phyloP scores from a whole-genome alignment of 2,329 filamentous ascomycete genomes.

The Ampelomyces quisqualis region DNA sequence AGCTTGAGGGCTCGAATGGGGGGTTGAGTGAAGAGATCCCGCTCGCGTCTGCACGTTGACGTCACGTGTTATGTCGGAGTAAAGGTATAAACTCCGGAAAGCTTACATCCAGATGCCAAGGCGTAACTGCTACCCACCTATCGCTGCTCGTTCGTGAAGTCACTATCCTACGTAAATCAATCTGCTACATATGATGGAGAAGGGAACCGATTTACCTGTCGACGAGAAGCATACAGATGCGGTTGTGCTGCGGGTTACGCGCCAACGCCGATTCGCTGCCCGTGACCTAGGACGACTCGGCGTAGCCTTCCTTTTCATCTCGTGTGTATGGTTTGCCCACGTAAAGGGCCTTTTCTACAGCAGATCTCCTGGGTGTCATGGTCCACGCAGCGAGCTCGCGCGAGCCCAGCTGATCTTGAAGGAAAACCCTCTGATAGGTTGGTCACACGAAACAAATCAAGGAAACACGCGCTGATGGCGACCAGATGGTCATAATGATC shows the following conservation, averaged over 20 bases:
- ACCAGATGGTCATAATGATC: conserved; percentile 85
- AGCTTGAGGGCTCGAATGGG: too few relatives aligned
- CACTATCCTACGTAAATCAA: not conserved
- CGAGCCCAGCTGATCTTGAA: conserved; percentile 39
- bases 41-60: conserved; percentile 1
- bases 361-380: conserved; percentile 1
- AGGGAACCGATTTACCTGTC: conserved; percentile 1
- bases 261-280: too few relatives aligned
- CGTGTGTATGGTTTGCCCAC: not conserved
- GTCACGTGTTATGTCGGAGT: conserved; percentile 13
- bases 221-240: conserved; percentile 2
- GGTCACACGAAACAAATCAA: conserved; percentile 6
- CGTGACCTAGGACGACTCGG: too few relatives aligned
- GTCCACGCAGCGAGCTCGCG: conserved; percentile 27
- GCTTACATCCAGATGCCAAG: conserved; percentile 5
- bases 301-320: conserved; percentile 10
- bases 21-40: conserved; percentile 5
- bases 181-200: conserved; percentile 11
- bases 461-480: conserved; percentile 16
- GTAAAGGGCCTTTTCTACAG: not conserved
- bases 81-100: conserved; percentile 19
- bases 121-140: not conserved
- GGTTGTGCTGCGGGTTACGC: too few relatives aligned
- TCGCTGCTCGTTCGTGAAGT: not conserved
- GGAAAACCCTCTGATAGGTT: conserved; percentile 46